Conservation (phyloP, 2,329 filamentous ascomycete species). For the Scedosporium boydii region DNA sequence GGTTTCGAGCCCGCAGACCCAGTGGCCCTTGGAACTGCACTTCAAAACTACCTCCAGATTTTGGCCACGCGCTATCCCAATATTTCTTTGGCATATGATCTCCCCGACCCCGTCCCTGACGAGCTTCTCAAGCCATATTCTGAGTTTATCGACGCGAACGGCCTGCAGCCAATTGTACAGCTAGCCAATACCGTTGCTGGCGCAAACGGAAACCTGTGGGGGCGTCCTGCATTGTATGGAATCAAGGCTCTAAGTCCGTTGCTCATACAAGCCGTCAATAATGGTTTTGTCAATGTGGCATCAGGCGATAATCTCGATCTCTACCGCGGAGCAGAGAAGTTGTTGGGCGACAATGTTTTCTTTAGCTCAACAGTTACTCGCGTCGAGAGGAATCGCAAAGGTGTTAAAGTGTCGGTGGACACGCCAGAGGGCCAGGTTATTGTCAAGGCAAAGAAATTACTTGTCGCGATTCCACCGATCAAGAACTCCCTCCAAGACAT, state of each 20-base stretch:
- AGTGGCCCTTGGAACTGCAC: neutral
- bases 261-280: conserved; percentile 5
- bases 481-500: conserved; percentile 17
- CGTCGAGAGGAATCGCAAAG: conserved; percentile 13
- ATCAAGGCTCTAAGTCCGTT: conserved; percentile 21
- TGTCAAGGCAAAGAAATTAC: conserved; percentile 23
- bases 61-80: conserved; percentile 4
- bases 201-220: conserved; percentile 28
- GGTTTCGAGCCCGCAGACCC: neutral
- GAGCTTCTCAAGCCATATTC: conserved; percentile 32
- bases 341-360: conserved; percentile 18
- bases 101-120: conserved; percentile 33
- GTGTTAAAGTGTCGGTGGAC: conserved; percentile 17
- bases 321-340: conserved; percentile 16
- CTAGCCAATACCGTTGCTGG: conserved; percentile 23
- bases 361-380: conserved; percentile 14
- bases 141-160: conserved; percentile 30
- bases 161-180: conserved; percentile 23
- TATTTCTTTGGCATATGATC: conserved; percentile 12
- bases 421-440: conserved; percentile 15
- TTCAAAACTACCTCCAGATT: conserved; percentile 1
- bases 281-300: neutral
- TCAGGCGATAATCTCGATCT: conserved; percentile 14
- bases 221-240: conserved; percentile 27
- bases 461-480: conserved; percentile 26